Conservation (phyloP, 2,329 filamentous ascomycete genomes). For the Colletotrichum sp. region DNA sequence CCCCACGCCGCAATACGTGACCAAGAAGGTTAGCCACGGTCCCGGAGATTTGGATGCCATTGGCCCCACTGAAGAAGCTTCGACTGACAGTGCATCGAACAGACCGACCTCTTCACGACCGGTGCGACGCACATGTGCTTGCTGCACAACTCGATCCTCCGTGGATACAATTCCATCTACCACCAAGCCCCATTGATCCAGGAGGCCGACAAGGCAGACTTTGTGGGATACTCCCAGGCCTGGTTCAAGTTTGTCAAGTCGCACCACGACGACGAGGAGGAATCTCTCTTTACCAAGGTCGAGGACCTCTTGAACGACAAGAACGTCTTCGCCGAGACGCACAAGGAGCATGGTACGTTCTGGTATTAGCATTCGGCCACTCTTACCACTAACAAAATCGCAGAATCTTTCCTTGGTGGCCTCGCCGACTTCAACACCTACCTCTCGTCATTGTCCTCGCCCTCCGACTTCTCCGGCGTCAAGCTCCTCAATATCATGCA, state of each 20-base stretch:
- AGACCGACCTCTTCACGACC: conserved; percentile 63
- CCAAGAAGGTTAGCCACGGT: conserved; percentile 46
- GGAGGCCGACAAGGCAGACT: conserved; percentile 57
- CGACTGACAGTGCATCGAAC: conserved; percentile 8
- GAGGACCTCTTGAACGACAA: conserved; percentile 56
- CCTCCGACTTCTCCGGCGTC: conserved; percentile 46
- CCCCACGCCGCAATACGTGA: conserved; percentile 56
- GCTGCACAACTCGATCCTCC: conserved; percentile 66
- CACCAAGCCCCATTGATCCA: conserved; percentile 59
- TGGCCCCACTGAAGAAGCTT: background rate
- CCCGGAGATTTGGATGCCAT: background rate
- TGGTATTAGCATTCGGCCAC: background rate
- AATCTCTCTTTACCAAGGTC: conserved; percentile 58
- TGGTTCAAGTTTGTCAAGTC: conserved; percentile 65
- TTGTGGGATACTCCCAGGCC: conserved; percentile 61
- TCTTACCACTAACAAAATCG: background rate
- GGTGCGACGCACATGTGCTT: conserved; percentile 67
- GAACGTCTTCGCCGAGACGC: conserved; percentile 54
- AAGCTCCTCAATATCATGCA: conserved; percentile 55
- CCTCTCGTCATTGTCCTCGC: conserved; percentile 45
- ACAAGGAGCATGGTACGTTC: conserved; percentile 57
- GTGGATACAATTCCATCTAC: conserved; percentile 68
- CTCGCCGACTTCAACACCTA: conserved; percentile 58
- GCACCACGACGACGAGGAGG: conserved; percentile 67
- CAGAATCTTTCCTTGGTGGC: conserved; percentile 54